Evolutionary conservation across 768 basidiomycete species (phyloP), one percentile per base, ranked within the genome.

Genomic region (Coprinopsis marcescibilis): DNA sequence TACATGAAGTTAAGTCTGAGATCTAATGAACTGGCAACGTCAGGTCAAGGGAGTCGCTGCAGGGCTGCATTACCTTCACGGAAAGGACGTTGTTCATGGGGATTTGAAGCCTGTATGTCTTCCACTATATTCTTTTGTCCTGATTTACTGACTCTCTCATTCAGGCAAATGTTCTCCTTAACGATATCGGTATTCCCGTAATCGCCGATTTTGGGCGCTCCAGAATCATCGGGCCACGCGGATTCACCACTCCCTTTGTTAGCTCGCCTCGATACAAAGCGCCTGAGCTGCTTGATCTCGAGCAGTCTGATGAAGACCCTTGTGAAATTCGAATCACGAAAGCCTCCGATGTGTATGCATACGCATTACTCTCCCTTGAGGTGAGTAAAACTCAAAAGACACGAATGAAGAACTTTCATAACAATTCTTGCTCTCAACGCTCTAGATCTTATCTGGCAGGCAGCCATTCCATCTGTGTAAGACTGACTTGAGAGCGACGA

Each of bases 141-240:
- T 20, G 5, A 14, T 10, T n/a, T 26, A 10, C 8, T 29, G n/a
- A n/a, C n/a, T n/a, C n/a, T 21, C 24, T n/a, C n/a, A n/a, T n/a
- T 21, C 10, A 53, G 57, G 20, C 44, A 26, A 59, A 59, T 36
- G 36, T 59, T 14, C 41, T 59, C 6, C 47, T 59, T 24, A 35
- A 51, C 26, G 50, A 53, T 11, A 27, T 33, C 19, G 45, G 45
- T 0, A 17, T 15, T 13, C 43, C 56, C 15, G 42, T 52, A 12
- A 45, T 59, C 6, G 53, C 45, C 25, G 55, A 58, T 35, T 59
- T 59, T 38, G 57, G 57, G n/a, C 47, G 57, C 13, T 54, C 56
- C 3, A 53, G 37, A 45, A 33, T 57, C 27, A 29, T 55, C 3
- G 48, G 36, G 2, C 17, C 20, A 10, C 7, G 37, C n/a, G 54